phyloP scores from a whole-genome alignment of 75 land plant genomes.

The Picea glauca region DNA sequence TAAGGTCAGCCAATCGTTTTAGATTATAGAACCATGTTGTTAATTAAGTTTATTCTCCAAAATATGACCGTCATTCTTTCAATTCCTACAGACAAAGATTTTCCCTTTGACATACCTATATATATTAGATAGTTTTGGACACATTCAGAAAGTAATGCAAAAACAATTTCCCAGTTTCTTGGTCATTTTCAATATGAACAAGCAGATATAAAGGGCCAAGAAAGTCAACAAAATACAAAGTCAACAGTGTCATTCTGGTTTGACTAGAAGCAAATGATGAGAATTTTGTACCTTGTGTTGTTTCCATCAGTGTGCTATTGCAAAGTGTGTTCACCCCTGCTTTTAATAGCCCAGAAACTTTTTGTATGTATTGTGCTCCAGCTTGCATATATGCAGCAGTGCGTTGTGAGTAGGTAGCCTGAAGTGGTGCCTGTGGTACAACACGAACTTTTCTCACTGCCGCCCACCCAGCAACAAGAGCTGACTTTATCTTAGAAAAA shows the following conservation, averaged over 20 bases:
- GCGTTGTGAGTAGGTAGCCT: conserved; percentile 32
- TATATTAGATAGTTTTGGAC: neutral
- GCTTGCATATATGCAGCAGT: conserved; percentile 42
- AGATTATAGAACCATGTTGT: neutral
- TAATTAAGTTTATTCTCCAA: neutral
- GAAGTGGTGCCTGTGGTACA: conserved; percentile 46
- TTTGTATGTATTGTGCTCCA: conserved; percentile 67
- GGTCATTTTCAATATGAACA: neutral
- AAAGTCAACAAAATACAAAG: neutral
- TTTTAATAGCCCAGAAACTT: conserved; percentile 60
- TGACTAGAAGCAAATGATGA: neutral
- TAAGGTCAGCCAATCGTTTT: neutral
- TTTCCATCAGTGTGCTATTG: conserved; percentile 22
- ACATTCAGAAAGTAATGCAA: neutral
- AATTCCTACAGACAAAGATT: too few relatives aligned
- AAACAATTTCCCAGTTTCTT: neutral
- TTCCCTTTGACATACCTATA: too few relatives aligned
- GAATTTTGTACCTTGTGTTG: conserved; percentile 50
- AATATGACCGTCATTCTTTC: neutral
- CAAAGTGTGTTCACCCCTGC: conserved; percentile 46
- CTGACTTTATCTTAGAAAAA: conserved; percentile 14
- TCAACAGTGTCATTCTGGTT: too few relatives aligned
- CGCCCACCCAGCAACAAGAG: conserved; percentile 22
- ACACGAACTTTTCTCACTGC: conserved; percentile 59
- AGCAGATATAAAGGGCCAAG: neutral